phyloP scores from a whole-genome alignment of 2,329 filamentous ascomycete species.

The Alternaria infectoria region DNA sequence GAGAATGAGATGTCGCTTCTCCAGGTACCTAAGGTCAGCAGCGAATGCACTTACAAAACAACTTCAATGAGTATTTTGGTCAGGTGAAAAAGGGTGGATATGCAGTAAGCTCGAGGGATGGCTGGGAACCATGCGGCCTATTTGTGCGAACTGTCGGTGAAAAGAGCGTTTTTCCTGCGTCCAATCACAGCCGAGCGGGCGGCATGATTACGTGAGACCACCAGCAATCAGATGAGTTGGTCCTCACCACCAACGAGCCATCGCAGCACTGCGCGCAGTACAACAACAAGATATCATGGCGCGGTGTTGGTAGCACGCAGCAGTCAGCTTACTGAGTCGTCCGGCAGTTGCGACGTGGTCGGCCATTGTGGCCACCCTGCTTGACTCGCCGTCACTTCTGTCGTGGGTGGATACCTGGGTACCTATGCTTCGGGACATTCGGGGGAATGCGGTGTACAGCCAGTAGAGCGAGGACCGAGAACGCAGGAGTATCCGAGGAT shows the following conservation, averaged over 20 bases:
- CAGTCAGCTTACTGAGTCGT: neutral
- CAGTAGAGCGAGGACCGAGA: neutral
- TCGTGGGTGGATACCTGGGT: neutral
- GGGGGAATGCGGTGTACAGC: neutral
- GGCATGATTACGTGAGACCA: conserved; percentile 7
- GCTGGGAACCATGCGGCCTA: conserved; percentile 5
- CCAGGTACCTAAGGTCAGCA: conserved; percentile 2
- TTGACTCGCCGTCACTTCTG: neutral
- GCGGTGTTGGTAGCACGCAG: neutral
- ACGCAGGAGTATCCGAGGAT: neutral
- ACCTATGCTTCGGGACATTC: neutral
- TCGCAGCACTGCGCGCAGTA: neutral
- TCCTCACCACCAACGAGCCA: neutral
- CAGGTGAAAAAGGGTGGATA: neutral
- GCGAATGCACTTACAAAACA: conserved; percentile 6
- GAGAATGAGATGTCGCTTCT: neutral
- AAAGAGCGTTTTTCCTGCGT: conserved; percentile 2
- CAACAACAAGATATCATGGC: neutral
- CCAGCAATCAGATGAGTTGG: neutral
- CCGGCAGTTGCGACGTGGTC: neutral
- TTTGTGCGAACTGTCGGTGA: conserved; percentile 11
- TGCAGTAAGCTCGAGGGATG: conserved; percentile 1
- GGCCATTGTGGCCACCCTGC: neutral
- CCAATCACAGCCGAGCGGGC: conserved; percentile 7
- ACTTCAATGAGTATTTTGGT: neutral